These are phyloP conservation scores for Citrus sp. DNA, from an alignment of 345 rosid genomes.

Conservation along the genomic window DNA sequence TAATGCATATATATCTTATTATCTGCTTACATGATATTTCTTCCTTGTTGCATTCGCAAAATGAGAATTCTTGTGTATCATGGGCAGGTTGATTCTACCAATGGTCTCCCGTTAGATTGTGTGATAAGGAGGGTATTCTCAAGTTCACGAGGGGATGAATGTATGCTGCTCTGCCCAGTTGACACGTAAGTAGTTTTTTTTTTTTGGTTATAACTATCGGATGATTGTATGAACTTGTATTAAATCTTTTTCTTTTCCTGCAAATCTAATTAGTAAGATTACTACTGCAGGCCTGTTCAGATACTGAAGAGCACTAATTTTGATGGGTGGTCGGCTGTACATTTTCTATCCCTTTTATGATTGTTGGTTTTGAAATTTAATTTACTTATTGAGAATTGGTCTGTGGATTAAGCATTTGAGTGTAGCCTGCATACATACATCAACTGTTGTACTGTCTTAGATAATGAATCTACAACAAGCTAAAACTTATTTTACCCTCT, in stretches of 20 bases:
- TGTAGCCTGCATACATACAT: neutral
- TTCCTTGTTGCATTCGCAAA: neutral
- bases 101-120: slow-evolving; percentile 72
- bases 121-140: slow-evolving; percentile 78
- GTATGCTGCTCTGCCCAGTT: slow-evolving; percentile 88
- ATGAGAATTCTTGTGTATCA: slow-evolving; percentile 6
- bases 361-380: neutral
- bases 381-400: neutral
- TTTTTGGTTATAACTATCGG: neutral
- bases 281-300: slow-evolving; percentile 83
- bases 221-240: neutral
- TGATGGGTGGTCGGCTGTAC: slow-evolving; percentile 94
- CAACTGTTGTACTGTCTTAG: neutral
- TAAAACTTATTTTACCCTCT: neutral
- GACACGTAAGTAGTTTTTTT: slow-evolving; percentile 57
- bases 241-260: neutral
- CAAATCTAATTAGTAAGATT: slow-evolving; percentile 10
- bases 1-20: neutral
- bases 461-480: neutral
- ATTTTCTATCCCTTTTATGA: slow-evolving; percentile 17
- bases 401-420: neutral
- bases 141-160: slow-evolving; percentile 75
- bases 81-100: slow-evolving; percentile 70
- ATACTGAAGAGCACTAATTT: slow-evolving; percentile 78
- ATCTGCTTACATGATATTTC: neutral